Evolutionary conservation across 2,329 filamentous ascomycete species (phyloP).

Genomic region (Zasmidium angulare): DNA sequence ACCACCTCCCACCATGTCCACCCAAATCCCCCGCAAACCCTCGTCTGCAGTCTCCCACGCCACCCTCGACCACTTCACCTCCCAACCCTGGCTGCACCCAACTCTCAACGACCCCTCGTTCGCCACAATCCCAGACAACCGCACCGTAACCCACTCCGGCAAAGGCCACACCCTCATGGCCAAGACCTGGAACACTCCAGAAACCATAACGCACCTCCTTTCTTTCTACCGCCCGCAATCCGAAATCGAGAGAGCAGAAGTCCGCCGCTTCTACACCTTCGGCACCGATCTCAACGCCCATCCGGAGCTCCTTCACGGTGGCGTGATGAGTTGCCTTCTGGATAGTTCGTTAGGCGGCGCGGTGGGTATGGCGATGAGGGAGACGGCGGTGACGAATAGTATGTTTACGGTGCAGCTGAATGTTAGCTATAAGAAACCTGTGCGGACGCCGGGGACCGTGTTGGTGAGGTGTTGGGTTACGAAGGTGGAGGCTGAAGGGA

Average conservation of each 20-base stretch:
- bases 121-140: constrained; percentile 16
- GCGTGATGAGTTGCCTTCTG: constrained; percentile 21
- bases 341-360: constrained; percentile 19
- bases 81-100: constrained; percentile 12
- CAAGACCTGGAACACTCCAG: constrained; percentile 24
- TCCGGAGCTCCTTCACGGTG: constrained; percentile 22
- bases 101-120: constrained; percentile 17
- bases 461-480: constrained; percentile 22
- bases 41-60: constrained; percentile 7
- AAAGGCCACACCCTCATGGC: constrained; percentile 24
- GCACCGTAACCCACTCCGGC: constrained; percentile 19
- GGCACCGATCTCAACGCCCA: constrained; percentile 24
- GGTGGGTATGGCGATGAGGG: constrained; percentile 15
- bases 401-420: constrained; percentile 26
- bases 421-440: constrained; percentile 21
- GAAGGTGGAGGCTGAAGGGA: constrained; percentile 17
- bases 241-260: constrained; percentile 16
- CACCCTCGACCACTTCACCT: constrained; percentile 22
- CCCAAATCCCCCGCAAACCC: background rate
- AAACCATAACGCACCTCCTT: constrained; percentile 19
- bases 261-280: constrained; percentile 22
- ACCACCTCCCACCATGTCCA: background rate
- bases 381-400: constrained; percentile 6
- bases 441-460: constrained; percentile 22
- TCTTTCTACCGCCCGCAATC: constrained; percentile 16